These are phyloP conservation scores for Orbilia ellipsospora DNA, from an alignment of 2,329 filamentous ascomycete genomes.

Conservation along the genomic window DNA sequence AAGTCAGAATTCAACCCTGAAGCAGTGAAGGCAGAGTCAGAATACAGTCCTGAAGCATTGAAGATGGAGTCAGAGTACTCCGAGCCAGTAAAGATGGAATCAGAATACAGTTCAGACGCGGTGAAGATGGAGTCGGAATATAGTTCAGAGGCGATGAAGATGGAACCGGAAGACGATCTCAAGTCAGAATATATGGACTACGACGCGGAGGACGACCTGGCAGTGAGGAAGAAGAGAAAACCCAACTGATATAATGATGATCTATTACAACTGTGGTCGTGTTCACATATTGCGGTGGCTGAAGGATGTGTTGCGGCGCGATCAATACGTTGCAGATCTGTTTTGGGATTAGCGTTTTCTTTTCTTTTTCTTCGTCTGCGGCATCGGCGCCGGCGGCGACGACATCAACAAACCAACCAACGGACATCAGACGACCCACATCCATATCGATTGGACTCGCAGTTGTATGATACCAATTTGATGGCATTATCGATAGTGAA, in stretches of 20 bases:
- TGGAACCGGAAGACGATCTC: not conserved
- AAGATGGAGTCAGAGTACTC: too few relatives aligned
- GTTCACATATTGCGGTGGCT: too few relatives aligned
- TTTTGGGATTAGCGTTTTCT: slow-evolving; percentile 7
- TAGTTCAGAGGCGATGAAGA: not conserved
- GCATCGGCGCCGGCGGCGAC: slow-evolving; percentile 26
- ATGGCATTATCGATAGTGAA: too few relatives aligned
- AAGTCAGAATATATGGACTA: not conserved
- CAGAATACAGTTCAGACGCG: too few relatives aligned
- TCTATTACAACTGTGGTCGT: too few relatives aligned
- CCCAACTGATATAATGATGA: not conserved
- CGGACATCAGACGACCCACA: not conserved
- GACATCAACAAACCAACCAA: not conserved
- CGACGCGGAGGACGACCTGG: not conserved
- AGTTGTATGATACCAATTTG: too few relatives aligned
- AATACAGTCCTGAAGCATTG: too few relatives aligned
- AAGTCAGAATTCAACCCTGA: too few relatives aligned
- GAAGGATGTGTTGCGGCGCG: slow-evolving; percentile 8
- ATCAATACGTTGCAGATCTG: slow-evolving; percentile 19
- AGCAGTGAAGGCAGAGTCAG: too few relatives aligned
- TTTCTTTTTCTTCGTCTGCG: slow-evolving; percentile 6
- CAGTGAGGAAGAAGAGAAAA: slow-evolving; percentile 14
- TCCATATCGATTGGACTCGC: too few relatives aligned
- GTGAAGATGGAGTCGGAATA: too few relatives aligned
- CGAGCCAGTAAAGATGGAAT: too few relatives aligned